Conservation (phyloP, 495 filamentous ascomycete species). For the Neurospora hispaniola region DNA sequence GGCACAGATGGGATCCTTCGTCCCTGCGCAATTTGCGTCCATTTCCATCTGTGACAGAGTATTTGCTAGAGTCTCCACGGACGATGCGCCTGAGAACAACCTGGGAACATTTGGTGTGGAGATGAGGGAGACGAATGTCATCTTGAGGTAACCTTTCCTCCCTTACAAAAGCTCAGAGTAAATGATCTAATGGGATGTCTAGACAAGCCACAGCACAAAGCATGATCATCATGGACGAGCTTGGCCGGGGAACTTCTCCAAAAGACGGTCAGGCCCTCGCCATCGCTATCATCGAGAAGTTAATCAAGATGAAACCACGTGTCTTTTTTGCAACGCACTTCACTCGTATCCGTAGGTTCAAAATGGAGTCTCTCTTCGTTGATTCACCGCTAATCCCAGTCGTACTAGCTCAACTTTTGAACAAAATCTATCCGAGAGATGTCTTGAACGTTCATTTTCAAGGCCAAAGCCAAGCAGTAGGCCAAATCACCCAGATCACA, state of each 20-base stretch:
- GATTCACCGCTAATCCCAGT: neutral
- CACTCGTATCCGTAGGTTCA: constrained; percentile 49
- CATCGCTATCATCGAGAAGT: constrained; percentile 75
- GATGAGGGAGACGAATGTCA: constrained; percentile 93
- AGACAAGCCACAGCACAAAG: constrained; percentile 64
- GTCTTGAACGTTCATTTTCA: constrained; percentile 75
- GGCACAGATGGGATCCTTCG: constrained; percentile 87
- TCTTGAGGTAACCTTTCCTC: constrained; percentile 43
- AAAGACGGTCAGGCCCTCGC: constrained; percentile 83
- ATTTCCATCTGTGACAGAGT: constrained; percentile 74
- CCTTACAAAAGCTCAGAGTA: constrained; percentile 32
- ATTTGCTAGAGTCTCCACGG: constrained; percentile 75
- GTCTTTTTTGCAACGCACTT: constrained; percentile 96
- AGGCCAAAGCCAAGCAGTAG: constrained; percentile 45
- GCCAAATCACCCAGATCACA: constrained; percentile 44
- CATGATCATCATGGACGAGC: constrained; percentile 82
- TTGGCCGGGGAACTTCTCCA: constrained; percentile 85
- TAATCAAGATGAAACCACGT: constrained; percentile 63
- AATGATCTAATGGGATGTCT: constrained; percentile 8
- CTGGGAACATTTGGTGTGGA: constrained; percentile 89
- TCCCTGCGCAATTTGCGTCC: constrained; percentile 73
- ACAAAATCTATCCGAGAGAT: constrained; percentile 46
- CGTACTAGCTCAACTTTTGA: constrained; percentile 52
- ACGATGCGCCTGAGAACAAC: constrained; percentile 85
- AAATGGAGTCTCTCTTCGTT: neutral